Evolutionary conservation across 1,139 yeast species (phyloP).

Genomic region (Hansenula anomala): DNA sequence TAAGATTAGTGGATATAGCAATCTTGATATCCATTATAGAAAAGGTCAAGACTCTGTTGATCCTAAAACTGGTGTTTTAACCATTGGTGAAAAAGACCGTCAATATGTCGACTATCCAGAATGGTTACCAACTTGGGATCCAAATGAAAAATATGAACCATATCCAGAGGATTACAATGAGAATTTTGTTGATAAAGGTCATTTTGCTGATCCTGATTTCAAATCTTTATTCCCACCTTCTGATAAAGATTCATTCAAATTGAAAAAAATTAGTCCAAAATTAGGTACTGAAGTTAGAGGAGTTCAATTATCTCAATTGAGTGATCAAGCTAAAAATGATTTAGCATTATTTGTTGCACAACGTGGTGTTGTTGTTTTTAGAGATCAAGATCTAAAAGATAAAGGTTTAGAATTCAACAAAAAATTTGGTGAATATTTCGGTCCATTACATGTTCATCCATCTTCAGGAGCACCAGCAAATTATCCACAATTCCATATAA

Average conservation of each 20-base stretch:
- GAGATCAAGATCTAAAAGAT: conserved; percentile 59
- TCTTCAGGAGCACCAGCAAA: conserved; percentile 64
- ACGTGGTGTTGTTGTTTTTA: conserved; percentile 64
- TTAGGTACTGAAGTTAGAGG: conserved; percentile 62
- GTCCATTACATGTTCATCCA: conserved; percentile 69
- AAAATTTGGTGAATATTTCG: conserved; percentile 58
- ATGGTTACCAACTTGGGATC: conserved; percentile 49
- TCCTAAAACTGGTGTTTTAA: conserved; percentile 16
- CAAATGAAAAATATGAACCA: conserved; percentile 33
- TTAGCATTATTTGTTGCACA: conserved; percentile 60
- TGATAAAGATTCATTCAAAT: conserved; percentile 1
- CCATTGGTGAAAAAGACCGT: conserved; percentile 16
- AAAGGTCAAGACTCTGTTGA: conserved; percentile 18
- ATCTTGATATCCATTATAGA: conserved; percentile 21
- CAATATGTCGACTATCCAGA: conserved; percentile 19
- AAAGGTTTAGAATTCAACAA: conserved; percentile 51
- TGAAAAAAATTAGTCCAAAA: conserved; percentile 37
- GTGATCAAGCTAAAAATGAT: conserved; percentile 53
- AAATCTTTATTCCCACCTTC: conserved; percentile 42
- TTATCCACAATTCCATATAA: conserved; percentile 57
- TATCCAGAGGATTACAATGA: conserved; percentile 40
- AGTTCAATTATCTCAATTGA: conserved; percentile 50
- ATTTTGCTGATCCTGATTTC: conserved; percentile 50
- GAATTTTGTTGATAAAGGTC: conserved; percentile 42
- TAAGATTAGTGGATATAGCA: conserved; percentile 12